Evolutionary conservation across 2,329 filamentous ascomycete species (phyloP), one percentile per base, ranked within the genome.

Genomic region (Pseudogymnoascus pannorum): DNA sequence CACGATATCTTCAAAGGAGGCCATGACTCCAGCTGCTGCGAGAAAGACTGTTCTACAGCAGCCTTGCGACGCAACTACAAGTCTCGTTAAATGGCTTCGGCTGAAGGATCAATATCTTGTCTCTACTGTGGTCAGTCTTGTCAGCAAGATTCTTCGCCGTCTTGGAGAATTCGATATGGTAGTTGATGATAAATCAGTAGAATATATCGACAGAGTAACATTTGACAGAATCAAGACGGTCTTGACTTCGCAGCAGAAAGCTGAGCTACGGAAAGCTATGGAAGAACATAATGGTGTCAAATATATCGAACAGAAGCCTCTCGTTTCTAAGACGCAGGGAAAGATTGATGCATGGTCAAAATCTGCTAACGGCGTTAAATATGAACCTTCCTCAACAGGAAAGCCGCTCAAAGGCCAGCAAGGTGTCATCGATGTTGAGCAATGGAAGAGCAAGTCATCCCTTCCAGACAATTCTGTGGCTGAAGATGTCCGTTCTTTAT

Each of bases 61-160:
- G 12, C 88, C 89, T 2, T 84, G 84, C 4, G 81, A 75, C 59
- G 78, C 89, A 9, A 83, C 88, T 72, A 85, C 85, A 63, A 78
- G 76, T 14, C 87, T 96, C 75, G 87, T 88, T 36, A 91, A 88
- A 71, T 96, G 96, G 91, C 82, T 99, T 60, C 86, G 94, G 62
- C 81, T 99, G 4, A 88, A 93, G 65, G 94, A 99, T 72, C 82
- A 86, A 61, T 97, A 92, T 74, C 82, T 99, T 6, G 87, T 94
- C 35, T 86, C 83, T 63, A 91, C 91, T 38, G 87, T 93, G 12
- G 91, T 96, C 57, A 87, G 86, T 26, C 82, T 97, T 26, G 84
- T 97, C 31, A 85, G 87, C 68, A 96, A 96, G 72, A 86, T 99
- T 62, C 81, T 99, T 35, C 83, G 84, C 12, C 87, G 91, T 20